phyloP scores from a whole-genome alignment of 2,329 filamentous ascomycete genomes.

The Ascochyta fabae region DNA sequence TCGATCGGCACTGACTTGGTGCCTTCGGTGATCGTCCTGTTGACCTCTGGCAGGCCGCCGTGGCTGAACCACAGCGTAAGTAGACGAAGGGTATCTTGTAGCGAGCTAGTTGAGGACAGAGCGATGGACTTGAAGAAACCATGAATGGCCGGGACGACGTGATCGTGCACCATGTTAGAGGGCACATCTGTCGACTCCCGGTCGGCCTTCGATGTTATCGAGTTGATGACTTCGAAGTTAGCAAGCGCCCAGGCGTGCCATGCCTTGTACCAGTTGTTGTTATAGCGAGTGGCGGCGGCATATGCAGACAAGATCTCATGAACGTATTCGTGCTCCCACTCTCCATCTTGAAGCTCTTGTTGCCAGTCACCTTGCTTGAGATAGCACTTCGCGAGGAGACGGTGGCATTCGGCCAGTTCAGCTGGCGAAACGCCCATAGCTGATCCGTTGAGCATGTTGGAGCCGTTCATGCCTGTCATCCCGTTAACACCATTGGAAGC shows the following conservation, averaged over 20 bases:
- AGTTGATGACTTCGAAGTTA: conserved; percentile 97
- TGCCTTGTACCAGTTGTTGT: conserved; percentile 96
- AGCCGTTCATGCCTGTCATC: conserved; percentile 52
- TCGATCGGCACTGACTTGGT: conserved; percentile 93
- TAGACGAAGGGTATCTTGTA: conserved; percentile 92
- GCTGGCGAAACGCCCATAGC: conserved; percentile 34
- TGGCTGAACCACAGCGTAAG: conserved; percentile 97
- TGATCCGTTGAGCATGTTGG: conserved; percentile 38
- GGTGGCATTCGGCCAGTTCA: conserved; percentile 62
- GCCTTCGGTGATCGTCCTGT: conserved; percentile 84
- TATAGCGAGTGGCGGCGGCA: conserved; percentile 88
- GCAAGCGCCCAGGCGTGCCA: conserved; percentile 99
- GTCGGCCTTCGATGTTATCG: conserved; percentile 71
- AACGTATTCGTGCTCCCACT: conserved; percentile 87
- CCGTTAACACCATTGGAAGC: conserved; percentile 59
- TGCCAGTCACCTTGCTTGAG: conserved; percentile 97
- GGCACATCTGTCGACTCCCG: conserved; percentile 65
- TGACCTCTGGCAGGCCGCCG: conserved; percentile 87
- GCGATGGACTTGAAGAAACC: conserved; percentile 99
- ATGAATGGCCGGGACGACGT: conserved; percentile 91
- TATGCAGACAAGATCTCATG: conserved; percentile 92
- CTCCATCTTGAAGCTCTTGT: conserved; percentile 79
- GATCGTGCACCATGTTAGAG: conserved; percentile 74
- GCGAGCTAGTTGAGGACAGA: conserved; percentile 85
- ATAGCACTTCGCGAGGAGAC: conserved; percentile 91